A percentile compares a stretch with the other conserved stretches of the same genome.
phyloP scores from a whole-genome alignment of 805 yeast species.

The Wilhelminamyces savonicus region DNA sequence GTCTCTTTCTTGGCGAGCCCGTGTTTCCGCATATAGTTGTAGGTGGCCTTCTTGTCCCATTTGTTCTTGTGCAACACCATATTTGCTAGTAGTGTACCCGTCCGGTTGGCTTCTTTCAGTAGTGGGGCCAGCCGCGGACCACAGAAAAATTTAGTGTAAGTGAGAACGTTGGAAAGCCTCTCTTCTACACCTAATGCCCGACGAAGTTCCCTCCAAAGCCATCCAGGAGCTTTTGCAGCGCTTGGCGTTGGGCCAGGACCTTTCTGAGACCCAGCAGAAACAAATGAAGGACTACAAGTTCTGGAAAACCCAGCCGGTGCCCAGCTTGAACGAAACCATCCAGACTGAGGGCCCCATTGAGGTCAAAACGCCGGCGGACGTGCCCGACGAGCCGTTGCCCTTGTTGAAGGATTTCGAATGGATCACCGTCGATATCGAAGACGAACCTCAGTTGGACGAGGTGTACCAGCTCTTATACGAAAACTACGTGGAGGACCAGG shows the following conservation, averaged over 20 bases:
- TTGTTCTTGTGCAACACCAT: constrained; percentile 40
- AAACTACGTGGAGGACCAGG: constrained; percentile 92
- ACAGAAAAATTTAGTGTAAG: too few species aligned
- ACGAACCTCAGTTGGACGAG: constrained; percentile 57
- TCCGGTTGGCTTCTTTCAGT: too few species aligned
- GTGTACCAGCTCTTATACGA: constrained; percentile 76
- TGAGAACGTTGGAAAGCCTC: too few species aligned
- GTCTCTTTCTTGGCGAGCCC: constrained; percentile 18
- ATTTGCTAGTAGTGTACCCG: too few species aligned
- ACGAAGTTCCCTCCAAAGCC: too few species aligned
- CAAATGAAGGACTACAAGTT: constrained; percentile 88
- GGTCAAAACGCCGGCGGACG: constrained; percentile 61
- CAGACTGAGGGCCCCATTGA: constrained; percentile 81
- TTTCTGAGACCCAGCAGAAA: constrained; percentile 51
- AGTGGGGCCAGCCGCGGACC: too few species aligned
- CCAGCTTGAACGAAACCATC: constrained; percentile 62
- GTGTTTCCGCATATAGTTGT: constrained; percentile 33
- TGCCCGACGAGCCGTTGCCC: constrained; percentile 65
- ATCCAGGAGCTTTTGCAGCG: constrained; percentile 57
- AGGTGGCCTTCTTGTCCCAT: constrained; percentile 40
- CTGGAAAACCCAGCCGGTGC: constrained; percentile 98
- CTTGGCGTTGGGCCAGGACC: constrained; percentile 47
- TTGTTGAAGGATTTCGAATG: constrained; percentile 81
- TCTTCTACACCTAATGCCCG: too few species aligned
- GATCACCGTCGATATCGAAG: constrained; percentile 64